Conservation (phyloP, 2,329 filamentous ascomycete genomes). For the Reticulascus tulasneorum region DNA sequence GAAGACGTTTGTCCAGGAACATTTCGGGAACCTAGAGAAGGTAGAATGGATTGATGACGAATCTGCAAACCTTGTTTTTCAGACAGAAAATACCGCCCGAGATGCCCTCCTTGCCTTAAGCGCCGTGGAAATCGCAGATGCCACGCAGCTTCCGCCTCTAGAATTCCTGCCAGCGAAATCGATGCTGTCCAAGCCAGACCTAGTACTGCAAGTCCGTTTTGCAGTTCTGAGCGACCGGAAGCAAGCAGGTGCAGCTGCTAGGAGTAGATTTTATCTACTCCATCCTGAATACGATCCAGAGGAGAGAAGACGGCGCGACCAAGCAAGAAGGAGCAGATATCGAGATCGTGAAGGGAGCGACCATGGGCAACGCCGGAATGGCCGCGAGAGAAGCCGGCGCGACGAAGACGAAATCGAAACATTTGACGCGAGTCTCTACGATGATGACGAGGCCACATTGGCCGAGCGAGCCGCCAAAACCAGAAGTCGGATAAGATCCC, state of each 20-base stretch:
- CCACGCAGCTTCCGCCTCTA: conserved; percentile 52
- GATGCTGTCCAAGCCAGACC: conserved; percentile 63
- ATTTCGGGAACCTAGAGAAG: conserved; percentile 57
- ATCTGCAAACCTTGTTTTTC: conserved; percentile 82
- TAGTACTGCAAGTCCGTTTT: conserved; percentile 67
- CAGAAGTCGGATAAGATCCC: conserved; percentile 28
- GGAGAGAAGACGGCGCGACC: conserved; percentile 60
- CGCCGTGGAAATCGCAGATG: conserved; percentile 47
- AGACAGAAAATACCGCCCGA: conserved; percentile 45
- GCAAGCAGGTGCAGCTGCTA: conserved; percentile 68
- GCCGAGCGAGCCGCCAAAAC: conserved; percentile 23
- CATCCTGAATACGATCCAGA: conserved; percentile 86
- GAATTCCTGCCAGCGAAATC: conserved; percentile 68
- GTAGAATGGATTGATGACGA: conserved; percentile 96
- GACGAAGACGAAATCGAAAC: conserved; percentile 47
- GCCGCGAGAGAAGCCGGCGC: conserved; percentile 39
- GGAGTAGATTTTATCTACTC: conserved; percentile 87
- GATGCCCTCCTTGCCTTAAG: conserved; percentile 53
- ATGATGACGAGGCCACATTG: conserved; percentile 55
- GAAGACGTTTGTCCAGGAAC: conserved; percentile 66
- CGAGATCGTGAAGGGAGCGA: conserved; percentile 50
- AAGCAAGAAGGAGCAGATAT: conserved; percentile 57
- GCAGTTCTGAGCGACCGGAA: conserved; percentile 77
- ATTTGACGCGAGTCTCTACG: conserved; percentile 79
- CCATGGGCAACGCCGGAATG: conserved; percentile 27